Percentiles rank a stretch among this genome's conserved stretches.
phyloP scores from a whole-genome alignment of 1,284 basidiomycete species.

The Ustilago shanxiensis region DNA sequence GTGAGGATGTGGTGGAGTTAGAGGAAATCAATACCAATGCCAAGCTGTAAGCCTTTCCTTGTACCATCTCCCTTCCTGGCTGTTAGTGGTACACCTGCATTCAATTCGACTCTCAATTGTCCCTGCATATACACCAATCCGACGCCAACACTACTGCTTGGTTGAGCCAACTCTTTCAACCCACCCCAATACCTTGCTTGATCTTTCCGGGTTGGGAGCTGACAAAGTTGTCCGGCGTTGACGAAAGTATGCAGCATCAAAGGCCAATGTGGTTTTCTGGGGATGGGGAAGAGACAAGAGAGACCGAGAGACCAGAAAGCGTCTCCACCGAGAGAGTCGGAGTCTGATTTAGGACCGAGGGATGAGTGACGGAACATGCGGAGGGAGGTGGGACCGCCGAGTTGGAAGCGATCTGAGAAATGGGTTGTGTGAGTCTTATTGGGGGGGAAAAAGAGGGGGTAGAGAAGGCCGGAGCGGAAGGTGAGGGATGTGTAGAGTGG shows the following conservation, averaged over 20 bases:
- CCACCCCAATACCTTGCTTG: background rate
- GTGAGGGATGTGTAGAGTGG: constrained; percentile 35
- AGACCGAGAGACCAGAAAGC: constrained; percentile 86
- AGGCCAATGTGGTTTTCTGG: constrained; percentile 85
- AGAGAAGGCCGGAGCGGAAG: constrained; percentile 50
- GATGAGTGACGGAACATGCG: constrained; percentile 87
- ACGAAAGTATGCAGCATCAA: constrained; percentile 86
- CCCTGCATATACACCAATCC: constrained; percentile 92
- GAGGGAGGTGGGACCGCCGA: constrained; percentile 91
- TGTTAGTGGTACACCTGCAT: constrained; percentile 89
- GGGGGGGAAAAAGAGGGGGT: constrained; percentile 50
- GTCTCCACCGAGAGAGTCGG: constrained; percentile 88
- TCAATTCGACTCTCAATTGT: constrained; percentile 87
- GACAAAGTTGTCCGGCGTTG: constrained; percentile 86
- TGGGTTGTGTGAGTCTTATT: constrained; percentile 70
- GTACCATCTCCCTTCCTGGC: constrained; percentile 81
- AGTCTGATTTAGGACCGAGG: constrained; percentile 84
- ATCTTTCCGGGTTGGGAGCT: constrained; percentile 66
- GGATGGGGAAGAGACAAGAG: constrained; percentile 84
- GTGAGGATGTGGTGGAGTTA: background rate
- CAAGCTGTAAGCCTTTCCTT: constrained; percentile 87
- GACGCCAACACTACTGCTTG: constrained; percentile 82
- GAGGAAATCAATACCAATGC: constrained; percentile 78
- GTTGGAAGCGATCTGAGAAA: constrained; percentile 88
- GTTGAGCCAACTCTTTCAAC: constrained; percentile 51